These are phyloP conservation scores for Aureobasidium pullulans DNA, from an alignment of 2,329 filamentous ascomycete species.

Conservation along the genomic window DNA sequence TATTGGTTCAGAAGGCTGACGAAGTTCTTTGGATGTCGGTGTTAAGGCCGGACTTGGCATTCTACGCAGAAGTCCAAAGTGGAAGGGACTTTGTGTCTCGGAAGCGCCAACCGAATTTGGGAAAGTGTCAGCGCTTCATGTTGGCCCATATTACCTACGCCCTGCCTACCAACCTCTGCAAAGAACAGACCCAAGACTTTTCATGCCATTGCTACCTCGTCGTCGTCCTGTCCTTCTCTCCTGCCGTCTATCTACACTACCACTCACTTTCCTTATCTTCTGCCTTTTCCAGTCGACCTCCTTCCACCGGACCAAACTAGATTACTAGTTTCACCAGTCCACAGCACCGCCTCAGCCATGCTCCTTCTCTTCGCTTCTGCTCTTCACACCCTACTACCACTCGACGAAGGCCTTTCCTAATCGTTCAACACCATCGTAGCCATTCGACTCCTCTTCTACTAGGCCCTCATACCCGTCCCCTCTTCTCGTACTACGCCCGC, in stretches of 20 bases:
- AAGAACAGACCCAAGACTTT: not conserved
- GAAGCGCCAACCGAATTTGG: not conserved
- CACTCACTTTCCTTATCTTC: not conserved
- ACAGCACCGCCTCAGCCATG: conserved; percentile 1
- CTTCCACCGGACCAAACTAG: not conserved
- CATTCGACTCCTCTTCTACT: not conserved
- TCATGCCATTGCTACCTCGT: not conserved
- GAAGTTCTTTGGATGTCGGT: not conserved
- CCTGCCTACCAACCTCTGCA: not conserved
- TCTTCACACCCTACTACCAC: not conserved
- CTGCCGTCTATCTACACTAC: not conserved
- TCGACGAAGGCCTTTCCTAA: not conserved
- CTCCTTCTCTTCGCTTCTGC: not conserved
- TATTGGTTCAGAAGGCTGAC: not conserved
- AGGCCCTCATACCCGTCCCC: not conserved
- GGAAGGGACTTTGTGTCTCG: not conserved
- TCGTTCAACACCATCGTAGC: not conserved
- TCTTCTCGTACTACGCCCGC: not conserved
- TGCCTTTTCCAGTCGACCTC: not conserved
- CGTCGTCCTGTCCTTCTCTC: not conserved
- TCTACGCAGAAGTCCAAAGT: not conserved
- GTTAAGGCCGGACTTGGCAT: conserved; percentile 2
- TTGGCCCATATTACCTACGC: not conserved
- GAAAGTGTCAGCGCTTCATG: not conserved
- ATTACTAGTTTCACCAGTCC: not conserved